phyloP scores from a whole-genome alignment of 305 asterid genomes.

The Solanum chacoense region DNA sequence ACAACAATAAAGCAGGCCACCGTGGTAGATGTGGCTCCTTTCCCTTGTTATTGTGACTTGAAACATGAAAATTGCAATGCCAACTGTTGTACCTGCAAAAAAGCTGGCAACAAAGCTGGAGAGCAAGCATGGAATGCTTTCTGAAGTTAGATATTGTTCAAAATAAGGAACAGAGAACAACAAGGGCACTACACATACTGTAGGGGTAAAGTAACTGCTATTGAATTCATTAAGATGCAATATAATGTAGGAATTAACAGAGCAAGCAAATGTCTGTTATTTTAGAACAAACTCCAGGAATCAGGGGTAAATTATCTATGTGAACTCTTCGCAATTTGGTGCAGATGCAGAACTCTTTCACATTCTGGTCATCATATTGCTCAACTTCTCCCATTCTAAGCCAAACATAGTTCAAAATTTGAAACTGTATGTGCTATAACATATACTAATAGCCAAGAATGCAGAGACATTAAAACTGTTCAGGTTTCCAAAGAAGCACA shows the following conservation, averaged over 20 bases:
- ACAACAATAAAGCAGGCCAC: background rate
- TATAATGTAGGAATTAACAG: background rate
- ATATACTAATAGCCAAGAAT: background rate
- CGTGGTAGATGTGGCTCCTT: background rate
- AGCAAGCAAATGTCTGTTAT: background rate
- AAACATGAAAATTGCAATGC: background rate
- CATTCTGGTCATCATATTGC: background rate
- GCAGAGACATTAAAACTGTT: background rate
- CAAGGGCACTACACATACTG: background rate
- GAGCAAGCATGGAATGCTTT: background rate
- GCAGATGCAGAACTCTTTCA: background rate
- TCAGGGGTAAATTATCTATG: background rate
- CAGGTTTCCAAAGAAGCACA: background rate
- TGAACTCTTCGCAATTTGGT: background rate
- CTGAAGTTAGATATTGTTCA: background rate
- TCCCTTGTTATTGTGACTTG: background rate
- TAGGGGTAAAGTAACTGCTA: background rate
- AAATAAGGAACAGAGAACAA: background rate
- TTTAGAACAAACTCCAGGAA: background rate
- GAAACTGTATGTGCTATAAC: background rate
- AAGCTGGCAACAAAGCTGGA: background rate
- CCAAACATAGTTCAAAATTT: background rate
- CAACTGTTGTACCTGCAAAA: background rate
- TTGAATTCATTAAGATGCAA: background rate
- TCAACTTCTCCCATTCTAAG: background rate